Evolutionary conservation across 2,329 filamentous ascomycete genomes (phyloP).

Genomic region (Amylocarpus encephaloides): DNA sequence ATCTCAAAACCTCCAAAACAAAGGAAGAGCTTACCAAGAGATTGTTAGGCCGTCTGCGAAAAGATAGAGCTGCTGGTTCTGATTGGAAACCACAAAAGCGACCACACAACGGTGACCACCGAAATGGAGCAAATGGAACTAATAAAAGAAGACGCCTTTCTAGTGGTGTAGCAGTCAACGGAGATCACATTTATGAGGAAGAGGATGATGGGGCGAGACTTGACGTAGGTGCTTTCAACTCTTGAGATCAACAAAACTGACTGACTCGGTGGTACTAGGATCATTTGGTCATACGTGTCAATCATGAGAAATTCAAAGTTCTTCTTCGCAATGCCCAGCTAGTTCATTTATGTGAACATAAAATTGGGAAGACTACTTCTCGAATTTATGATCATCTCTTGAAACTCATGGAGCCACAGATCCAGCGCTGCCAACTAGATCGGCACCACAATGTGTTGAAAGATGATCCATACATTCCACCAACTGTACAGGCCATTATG

Average conservation of each 20-base stretch:
- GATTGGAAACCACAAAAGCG: constrained; percentile 46
- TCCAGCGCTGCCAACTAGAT: constrained; percentile 60
- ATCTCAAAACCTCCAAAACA: constrained; percentile 57
- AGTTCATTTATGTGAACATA: constrained; percentile 62
- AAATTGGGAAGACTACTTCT: constrained; percentile 67
- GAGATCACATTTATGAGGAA: constrained; percentile 33
- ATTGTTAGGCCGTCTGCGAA: constrained; percentile 46
- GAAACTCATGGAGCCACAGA: constrained; percentile 60
- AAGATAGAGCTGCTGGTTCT: constrained; percentile 41
- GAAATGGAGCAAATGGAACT: constrained; percentile 23
- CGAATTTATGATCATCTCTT: constrained; percentile 73
- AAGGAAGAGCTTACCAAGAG: constrained; percentile 55
- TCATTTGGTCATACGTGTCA: constrained; percentile 69
- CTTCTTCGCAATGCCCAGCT: constrained; percentile 75
- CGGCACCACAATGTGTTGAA: constrained; percentile 21
- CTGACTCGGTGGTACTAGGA: constrained; percentile 43
- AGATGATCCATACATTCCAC: not conserved
- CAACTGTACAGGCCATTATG: constrained; percentile 45
- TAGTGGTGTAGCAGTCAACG: constrained; percentile 40
- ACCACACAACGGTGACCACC: constrained; percentile 29
- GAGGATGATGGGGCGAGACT: constrained; percentile 39
- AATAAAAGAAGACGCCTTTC: constrained; percentile 50
- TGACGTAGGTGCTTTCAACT: constrained; percentile 41
- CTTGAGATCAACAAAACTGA: constrained; percentile 10
- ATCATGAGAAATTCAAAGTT: constrained; percentile 78